Evolutionary conservation across 2,329 filamentous ascomycete species (phyloP), one percentile per base, ranked within the genome.

Genomic region (Emericellopsis cladophorae): DNA sequence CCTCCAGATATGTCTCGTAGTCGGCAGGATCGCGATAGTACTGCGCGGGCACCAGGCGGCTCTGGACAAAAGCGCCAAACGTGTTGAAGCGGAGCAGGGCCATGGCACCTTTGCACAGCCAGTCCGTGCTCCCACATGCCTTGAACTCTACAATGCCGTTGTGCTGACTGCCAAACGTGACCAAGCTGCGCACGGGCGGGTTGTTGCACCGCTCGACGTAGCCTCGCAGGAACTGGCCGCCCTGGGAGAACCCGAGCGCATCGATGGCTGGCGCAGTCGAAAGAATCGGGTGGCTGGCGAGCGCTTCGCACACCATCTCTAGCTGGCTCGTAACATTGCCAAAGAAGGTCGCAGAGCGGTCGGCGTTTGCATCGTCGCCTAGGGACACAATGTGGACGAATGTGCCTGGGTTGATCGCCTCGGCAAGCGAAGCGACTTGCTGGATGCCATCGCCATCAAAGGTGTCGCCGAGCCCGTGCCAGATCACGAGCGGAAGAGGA

Each of bases 231-330:
- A 98, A 95, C 59, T 95, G 86, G 2, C 92, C 92, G 47, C 92
- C 92, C 61, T 98, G 92, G 12, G 84, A 92, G 68, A 98, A 95
- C 23, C 92, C 92, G 31, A 98, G 66, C 29, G 89, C 90, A 61
- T 96, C 92, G 55, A 95, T 72, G 47, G 82, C 86, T 0, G 84
- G 84, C 0, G 85, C 84, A 7, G 81, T 84, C 42, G 81, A 81
- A 14, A 95, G 75, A 58, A 94, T 84, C 1, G 82, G 81, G 56
- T 95, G 76, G 0, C 71, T 56, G 44, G 82, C 73, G 34, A 96
- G 74, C 51, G 81, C 78, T n/a, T 65, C 67, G 72, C 92, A 96
- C 39, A 94, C 86, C 46, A 71, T 58, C 32, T 72, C 72, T 44
- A 96, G 59, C 62, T 96, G 90, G 39, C 72, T 67, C 3, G 83